Conservation (phyloP, 2,329 filamentous ascomycete species). For the Dactylellina leptospora region DNA sequence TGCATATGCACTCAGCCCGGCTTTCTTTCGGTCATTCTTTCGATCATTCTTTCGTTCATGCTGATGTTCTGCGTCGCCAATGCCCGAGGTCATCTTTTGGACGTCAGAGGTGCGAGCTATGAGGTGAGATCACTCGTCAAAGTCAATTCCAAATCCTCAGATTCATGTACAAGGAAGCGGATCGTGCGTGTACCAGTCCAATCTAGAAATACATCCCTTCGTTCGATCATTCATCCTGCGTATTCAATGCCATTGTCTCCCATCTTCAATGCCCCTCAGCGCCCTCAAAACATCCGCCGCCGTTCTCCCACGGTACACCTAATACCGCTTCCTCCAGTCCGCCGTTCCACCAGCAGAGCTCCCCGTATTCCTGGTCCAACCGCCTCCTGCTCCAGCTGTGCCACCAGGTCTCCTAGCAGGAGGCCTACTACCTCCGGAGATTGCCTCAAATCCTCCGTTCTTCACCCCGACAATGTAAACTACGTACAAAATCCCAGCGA, state of each 20-base stretch:
- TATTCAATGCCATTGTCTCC: too few species aligned
- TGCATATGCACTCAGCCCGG: conserved; percentile 1
- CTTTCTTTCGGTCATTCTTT: too few species aligned
- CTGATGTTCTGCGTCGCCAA: background rate
- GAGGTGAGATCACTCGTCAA: too few species aligned
- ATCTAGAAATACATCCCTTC: conserved; percentile 1
- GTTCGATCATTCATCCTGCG: too few species aligned
- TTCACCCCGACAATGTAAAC: conserved; percentile 49
- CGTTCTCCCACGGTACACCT: conserved; percentile 13
- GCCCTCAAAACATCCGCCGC: background rate
- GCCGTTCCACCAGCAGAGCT: conserved; percentile 9
- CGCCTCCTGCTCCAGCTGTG: conserved; percentile 11
- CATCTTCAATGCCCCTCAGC: background rate
- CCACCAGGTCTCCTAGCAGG: conserved; percentile 26
- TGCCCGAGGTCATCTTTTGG: too few species aligned
- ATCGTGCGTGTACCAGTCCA: background rate
- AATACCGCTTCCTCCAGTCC: conserved; percentile 41
- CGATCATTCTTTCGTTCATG: too few species aligned
- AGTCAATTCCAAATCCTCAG: too few species aligned
- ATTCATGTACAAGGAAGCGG: too few species aligned
- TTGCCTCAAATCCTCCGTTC: conserved; percentile 42
- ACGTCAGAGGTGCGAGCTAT: too few species aligned
- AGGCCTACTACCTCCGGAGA: conserved; percentile 10
- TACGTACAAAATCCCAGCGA: conserved; percentile 43
- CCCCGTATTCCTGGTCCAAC: conserved; percentile 16